A percentile compares a stretch with the other conserved stretches of the same genome.
phyloP scores from a whole-genome alignment of 345 rosid species.

The Arabis alpina region DNA sequence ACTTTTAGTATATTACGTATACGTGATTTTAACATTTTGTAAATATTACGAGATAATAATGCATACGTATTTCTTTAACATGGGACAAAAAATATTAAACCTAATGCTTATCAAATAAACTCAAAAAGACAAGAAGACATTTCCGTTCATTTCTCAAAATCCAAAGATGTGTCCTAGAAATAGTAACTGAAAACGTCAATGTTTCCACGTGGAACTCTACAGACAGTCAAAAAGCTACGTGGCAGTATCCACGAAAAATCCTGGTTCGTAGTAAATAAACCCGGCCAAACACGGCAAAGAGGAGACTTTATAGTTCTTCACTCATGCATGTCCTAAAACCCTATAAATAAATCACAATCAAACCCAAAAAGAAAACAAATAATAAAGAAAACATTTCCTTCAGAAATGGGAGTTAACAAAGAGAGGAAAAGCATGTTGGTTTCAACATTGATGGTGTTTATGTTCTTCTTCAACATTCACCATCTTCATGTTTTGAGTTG shows the following conservation, averaged over 20 bases:
- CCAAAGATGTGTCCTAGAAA: constrained; percentile 40
- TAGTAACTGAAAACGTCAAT: constrained; percentile 40
- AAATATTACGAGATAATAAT: not conserved
- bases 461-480: constrained; percentile 37
- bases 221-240: not conserved
- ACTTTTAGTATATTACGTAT: no score
- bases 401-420: constrained; percentile 6
- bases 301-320: constrained; percentile 28
- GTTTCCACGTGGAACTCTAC: constrained; percentile 34
- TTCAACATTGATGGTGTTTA: constrained; percentile 15
- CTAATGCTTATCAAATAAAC: constrained; percentile 33
- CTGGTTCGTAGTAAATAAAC: constrained; percentile 13
- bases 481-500: constrained; percentile 34
- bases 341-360: constrained; percentile 29
- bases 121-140: constrained; percentile 25
- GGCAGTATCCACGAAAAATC: constrained; percentile 31
- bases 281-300: constrained; percentile 11
- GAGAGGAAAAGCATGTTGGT: constrained; percentile 28
- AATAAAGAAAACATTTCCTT: not conserved
- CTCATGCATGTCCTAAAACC: not conserved
- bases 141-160: constrained; percentile 18
- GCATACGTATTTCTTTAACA: not conserved
- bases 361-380: constrained; percentile 23
- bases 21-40: no score
- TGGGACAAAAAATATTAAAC: constrained; percentile 8